These are phyloP conservation scores for Amauroascus verrucosus DNA, from an alignment of 2,329 filamentous ascomycete genomes.

Conservation along the genomic window DNA sequence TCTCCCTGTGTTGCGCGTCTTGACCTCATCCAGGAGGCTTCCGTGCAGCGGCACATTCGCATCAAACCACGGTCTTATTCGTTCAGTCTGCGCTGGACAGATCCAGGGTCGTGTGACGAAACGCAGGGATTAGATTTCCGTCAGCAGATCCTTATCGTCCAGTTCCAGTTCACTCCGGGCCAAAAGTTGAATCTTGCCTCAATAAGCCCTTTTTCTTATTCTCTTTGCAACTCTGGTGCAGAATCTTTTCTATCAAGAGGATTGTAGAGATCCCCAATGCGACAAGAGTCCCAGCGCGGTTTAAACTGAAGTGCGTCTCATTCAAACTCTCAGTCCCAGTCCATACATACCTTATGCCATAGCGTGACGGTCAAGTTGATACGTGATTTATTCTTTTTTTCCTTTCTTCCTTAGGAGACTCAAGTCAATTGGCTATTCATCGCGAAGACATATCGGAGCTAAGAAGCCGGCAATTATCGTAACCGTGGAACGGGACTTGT, in stretches of 20 bases:
- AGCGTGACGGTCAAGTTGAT: constrained; percentile 9
- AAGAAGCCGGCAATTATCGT: background rate
- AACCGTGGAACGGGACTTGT: background rate
- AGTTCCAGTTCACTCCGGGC: background rate
- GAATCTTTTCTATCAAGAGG: background rate
- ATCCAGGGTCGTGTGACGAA: background rate
- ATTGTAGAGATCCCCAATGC: constrained; percentile 10
- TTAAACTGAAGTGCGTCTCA: constrained; percentile 6
- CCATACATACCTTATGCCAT: background rate
- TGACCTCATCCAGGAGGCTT: background rate
- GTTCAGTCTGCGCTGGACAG: background rate
- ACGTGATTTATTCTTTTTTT: no score
- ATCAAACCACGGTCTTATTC: background rate
- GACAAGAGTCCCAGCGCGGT: constrained; percentile 5
- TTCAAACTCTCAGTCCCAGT: background rate
- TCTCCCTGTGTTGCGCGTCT: background rate
- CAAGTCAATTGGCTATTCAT: background rate
- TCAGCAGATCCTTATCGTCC: background rate
- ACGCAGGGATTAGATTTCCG: background rate
- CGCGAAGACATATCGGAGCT: no score
- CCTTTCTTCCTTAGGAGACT: constrained; percentile 2
- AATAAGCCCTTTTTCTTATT: background rate
- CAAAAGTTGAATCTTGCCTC: background rate
- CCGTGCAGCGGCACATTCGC: background rate
- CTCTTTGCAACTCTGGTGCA: background rate